Evolutionary conservation across 495 filamentous ascomycete species (phyloP).

Genomic region (Pyrenula massariospora): DNA sequence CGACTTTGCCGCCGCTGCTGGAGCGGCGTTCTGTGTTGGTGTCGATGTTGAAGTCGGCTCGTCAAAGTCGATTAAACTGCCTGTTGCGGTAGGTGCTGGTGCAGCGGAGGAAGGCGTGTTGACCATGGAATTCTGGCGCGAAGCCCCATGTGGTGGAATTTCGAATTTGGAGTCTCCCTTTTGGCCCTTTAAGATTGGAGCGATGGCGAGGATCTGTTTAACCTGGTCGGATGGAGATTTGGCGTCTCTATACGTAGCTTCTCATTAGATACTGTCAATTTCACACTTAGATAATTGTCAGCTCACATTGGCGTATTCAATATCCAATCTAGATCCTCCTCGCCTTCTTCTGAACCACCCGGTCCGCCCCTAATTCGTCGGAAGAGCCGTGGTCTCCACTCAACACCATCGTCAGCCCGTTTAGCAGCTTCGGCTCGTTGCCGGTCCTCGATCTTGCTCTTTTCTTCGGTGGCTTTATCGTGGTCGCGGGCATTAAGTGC

Average conservation of each 20-base stretch:
- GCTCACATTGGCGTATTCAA: constrained; percentile 79
- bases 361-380: constrained; percentile 59
- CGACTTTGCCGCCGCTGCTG: constrained; percentile 2
- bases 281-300: too few species aligned
- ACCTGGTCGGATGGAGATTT: constrained; percentile 59
- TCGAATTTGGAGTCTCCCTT: constrained; percentile 23
- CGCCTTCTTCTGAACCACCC: constrained; percentile 66
- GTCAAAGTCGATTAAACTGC: constrained; percentile 28
- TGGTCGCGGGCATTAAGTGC: constrained; percentile 80
- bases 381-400: constrained; percentile 87
- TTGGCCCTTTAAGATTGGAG: constrained; percentile 75
- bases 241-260: constrained; percentile 41
- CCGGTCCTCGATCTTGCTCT: constrained; percentile 83
- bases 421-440: constrained; percentile 83
- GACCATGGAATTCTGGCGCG: constrained; percentile 1
- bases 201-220: constrained; percentile 77
- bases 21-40: background rate
- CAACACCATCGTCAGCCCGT: constrained; percentile 66
- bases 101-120: background rate
- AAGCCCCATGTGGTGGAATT: constrained; percentile 24
- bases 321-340: constrained; percentile 88
- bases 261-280: background rate
- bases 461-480: constrained; percentile 83
- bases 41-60: constrained; percentile 6
- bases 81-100: constrained; percentile 6